These are phyloP conservation scores for Thinopyrum elongatum DNA, from an alignment of 176 grass and related monocot genomes.

Conservation along the genomic window DNA sequence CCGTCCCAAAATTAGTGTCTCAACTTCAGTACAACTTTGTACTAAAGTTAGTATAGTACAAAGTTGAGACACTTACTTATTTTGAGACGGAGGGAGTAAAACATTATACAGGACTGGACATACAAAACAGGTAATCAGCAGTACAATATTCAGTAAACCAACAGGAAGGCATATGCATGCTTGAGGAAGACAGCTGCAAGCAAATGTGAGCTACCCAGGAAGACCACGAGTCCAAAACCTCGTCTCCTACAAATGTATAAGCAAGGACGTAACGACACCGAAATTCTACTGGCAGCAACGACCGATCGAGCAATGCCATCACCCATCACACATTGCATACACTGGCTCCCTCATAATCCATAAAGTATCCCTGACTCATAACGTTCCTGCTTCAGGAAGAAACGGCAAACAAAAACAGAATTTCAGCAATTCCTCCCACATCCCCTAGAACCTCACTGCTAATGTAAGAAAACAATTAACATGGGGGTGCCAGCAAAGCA, in stretches of 20 bases:
- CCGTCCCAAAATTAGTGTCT: too few relatives aligned
- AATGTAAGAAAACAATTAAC: background rate
- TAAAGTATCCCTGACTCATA: background rate
- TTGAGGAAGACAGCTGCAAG: background rate
- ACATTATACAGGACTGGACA: background rate
- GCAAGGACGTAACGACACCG: background rate
- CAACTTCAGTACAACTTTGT: too few relatives aligned
- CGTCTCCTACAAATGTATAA: background rate
- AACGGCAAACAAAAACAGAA: background rate
- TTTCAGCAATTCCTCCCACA: background rate
- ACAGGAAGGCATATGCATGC: background rate
- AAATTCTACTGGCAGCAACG: background rate
- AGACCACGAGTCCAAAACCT: conserved; percentile 8
- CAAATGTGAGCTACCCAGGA: background rate
- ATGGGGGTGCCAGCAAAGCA: background rate
- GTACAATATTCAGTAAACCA: background rate
- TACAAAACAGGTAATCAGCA: background rate
- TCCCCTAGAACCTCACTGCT: background rate
- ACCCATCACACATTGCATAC: background rate
- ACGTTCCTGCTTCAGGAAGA: conserved; percentile 12
- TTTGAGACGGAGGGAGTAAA: background rate
- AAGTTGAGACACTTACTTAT: too few relatives aligned
- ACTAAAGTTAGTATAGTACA: too few relatives aligned
- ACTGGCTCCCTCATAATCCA: background rate
- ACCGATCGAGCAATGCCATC: background rate